Evolutionary conservation across 2,329 filamentous ascomycete species (phyloP).

Genomic region (Pyricularia sp.): DNA sequence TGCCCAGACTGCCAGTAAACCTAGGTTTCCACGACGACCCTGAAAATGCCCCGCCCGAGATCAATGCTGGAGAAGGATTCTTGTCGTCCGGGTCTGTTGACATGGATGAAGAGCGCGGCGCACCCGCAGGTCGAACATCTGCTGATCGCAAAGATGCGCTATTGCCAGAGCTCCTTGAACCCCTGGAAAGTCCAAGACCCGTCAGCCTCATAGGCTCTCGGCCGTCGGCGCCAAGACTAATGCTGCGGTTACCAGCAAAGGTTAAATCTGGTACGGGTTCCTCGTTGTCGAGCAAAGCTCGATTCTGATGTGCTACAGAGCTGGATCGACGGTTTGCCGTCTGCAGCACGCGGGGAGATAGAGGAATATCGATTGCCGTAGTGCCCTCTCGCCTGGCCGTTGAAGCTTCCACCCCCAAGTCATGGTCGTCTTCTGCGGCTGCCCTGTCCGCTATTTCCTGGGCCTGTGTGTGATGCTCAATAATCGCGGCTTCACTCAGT

Average conservation of each 20-base stretch:
- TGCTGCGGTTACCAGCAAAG: constrained; percentile 53
- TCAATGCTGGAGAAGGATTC: constrained; percentile 34
- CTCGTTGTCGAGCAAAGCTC: constrained; percentile 44
- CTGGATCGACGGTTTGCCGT: constrained; percentile 51
- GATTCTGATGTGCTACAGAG: constrained; percentile 57
- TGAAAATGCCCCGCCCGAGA: constrained; percentile 19
- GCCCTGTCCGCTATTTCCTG: constrained; percentile 18
- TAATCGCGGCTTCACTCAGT: constrained; percentile 83
- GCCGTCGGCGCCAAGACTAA: constrained; percentile 58
- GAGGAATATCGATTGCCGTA: constrained; percentile 63
- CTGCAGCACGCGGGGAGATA: constrained; percentile 51
- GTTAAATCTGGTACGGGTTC: constrained; percentile 37
- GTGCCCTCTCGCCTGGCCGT: constrained; percentile 26
- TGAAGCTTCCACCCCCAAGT: constrained; percentile 2
- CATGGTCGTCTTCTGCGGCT: constrained; percentile 4
- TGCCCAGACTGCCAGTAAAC: constrained; percentile 20
- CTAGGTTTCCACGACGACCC: constrained; percentile 31
- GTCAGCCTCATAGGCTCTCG: constrained; percentile 57
- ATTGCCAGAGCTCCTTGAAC: background rate
- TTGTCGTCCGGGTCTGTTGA: constrained; percentile 31
- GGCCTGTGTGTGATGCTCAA: constrained; percentile 52
- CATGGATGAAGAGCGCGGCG: constrained; percentile 24
- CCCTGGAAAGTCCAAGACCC: constrained; percentile 28
- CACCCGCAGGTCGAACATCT: constrained; percentile 27
- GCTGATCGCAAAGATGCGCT: constrained; percentile 27